Evolutionary conservation across 2,329 filamentous ascomycete species (phyloP).

Genomic region (Penicillium sp.): DNA sequence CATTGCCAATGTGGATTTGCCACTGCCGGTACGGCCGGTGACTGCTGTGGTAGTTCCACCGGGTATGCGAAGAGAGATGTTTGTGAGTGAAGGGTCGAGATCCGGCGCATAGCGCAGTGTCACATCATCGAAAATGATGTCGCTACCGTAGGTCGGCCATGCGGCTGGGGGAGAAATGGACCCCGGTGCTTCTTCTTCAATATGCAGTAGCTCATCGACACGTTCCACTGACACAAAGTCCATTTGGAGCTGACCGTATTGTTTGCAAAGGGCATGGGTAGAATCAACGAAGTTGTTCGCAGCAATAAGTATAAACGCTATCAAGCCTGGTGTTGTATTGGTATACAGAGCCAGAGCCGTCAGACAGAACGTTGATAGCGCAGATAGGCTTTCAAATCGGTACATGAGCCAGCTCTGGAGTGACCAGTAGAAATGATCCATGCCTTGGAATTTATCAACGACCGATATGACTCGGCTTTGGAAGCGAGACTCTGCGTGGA

Average conservation of each 20-base stretch:
- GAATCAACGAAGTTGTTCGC: conserved; percentile 65
- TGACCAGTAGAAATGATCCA: conserved; percentile 95
- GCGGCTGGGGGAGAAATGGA: conserved; percentile 68
- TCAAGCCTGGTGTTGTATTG: conserved; percentile 73
- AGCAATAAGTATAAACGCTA: conserved; percentile 79
- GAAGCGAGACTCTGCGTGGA: conserved; percentile 76
- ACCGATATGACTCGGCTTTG: conserved; percentile 77
- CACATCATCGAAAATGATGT: conserved; percentile 74
- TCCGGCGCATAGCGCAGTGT: conserved; percentile 78
- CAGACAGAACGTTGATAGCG: conserved; percentile 71
- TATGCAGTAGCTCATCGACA: conserved; percentile 76
- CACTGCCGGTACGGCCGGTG: conserved; percentile 76
- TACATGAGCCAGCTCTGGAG: conserved; percentile 83
- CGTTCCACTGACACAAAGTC: conserved; percentile 90
- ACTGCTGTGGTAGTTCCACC: conserved; percentile 77
- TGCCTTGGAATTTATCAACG: conserved; percentile 86
- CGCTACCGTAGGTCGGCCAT: conserved; percentile 74
- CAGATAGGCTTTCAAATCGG: conserved; percentile 73
- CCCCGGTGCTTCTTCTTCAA: conserved; percentile 74
- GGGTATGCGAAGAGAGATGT: conserved; percentile 72
- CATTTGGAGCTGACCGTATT: conserved; percentile 85
- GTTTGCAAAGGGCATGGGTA: conserved; percentile 73
- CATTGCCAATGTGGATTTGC: conserved; percentile 76
- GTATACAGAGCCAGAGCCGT: conserved; percentile 74
- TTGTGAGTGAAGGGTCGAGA: conserved; percentile 70